A percentile compares a stretch with the other conserved stretches of the same genome.
Evolutionary conservation across 2,329 filamentous ascomycete genomes (phyloP).

Genomic region (Fonsecaea pedrosoi): DNA sequence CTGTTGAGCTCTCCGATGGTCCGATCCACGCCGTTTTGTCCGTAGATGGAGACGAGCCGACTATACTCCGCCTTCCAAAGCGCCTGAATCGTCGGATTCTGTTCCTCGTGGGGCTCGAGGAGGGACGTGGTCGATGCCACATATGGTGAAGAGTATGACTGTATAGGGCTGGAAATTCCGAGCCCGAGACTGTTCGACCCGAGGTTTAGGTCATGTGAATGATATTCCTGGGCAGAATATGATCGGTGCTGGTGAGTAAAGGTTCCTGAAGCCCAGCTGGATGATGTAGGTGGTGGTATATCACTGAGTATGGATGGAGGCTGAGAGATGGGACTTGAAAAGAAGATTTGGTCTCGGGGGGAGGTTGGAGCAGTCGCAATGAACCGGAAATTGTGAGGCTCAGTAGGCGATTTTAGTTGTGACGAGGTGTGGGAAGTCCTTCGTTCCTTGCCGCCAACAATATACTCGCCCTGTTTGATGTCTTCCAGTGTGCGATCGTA

Average conservation of each 20-base stretch:
- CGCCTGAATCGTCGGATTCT: conserved; percentile 37
- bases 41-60: conserved; percentile 38
- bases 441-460: conserved; percentile 37
- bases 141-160: conserved; percentile 17
- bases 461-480: conserved; percentile 39
- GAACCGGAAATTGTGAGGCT: conserved; percentile 15
- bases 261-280: neutral
- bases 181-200: conserved; percentile 9
- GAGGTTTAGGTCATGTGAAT: conserved; percentile 7
- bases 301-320: conserved; percentile 23
- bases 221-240: conserved; percentile 10
- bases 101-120: conserved; percentile 31
- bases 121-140: conserved; percentile 33
- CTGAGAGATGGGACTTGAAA: conserved; percentile 17
- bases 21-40: conserved; percentile 27
- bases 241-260: conserved; percentile 12
- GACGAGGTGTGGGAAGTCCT: conserved; percentile 22
- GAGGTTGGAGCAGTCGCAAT: conserved; percentile 31
- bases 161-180: conserved; percentile 23
- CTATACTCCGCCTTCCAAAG: conserved; percentile 40
- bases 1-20: conserved; percentile 22
- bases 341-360: conserved; percentile 13
- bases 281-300: conserved; percentile 2
- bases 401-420: conserved; percentile 14
- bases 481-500: conserved; percentile 38